These are phyloP conservation scores for Cotoneaster glaucophyllus DNA, from an alignment of 306 rosid genomes.

Conservation along the genomic window DNA sequence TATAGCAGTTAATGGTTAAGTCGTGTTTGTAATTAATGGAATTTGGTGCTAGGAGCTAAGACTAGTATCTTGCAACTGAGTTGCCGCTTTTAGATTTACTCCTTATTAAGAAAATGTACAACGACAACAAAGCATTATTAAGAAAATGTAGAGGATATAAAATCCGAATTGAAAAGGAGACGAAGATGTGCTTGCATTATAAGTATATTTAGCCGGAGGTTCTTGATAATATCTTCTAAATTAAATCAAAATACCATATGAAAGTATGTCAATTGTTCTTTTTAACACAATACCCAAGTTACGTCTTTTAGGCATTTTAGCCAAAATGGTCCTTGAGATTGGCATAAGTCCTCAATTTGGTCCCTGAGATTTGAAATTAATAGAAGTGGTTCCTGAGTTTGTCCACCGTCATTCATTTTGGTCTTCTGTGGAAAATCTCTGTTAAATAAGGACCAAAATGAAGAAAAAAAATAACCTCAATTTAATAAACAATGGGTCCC, in stretches of 20 bases:
- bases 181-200: not conserved
- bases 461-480: no score
- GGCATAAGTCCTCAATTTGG: no score
- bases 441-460: no score
- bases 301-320: not conserved
- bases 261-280: not conserved
- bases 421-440: no score
- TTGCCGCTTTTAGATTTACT: not conserved
- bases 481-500: not conserved
- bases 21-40: not conserved
- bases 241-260: not conserved
- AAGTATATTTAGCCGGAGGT: not conserved
- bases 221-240: not conserved
- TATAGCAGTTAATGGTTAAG: not conserved
- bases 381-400: no score
- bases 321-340: no score
- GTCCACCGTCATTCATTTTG: no score
- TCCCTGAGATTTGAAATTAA: no score
- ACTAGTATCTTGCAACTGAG: not conserved
- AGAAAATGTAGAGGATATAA: not conserved
- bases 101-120: no score
- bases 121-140: not conserved
- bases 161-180: not conserved
- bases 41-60: not conserved
- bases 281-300: not conserved